Base-by-base conservation (phyloP, 1,284 basidiomycete genomes). In the Ustanciosporium gigantosporum region DNA sequence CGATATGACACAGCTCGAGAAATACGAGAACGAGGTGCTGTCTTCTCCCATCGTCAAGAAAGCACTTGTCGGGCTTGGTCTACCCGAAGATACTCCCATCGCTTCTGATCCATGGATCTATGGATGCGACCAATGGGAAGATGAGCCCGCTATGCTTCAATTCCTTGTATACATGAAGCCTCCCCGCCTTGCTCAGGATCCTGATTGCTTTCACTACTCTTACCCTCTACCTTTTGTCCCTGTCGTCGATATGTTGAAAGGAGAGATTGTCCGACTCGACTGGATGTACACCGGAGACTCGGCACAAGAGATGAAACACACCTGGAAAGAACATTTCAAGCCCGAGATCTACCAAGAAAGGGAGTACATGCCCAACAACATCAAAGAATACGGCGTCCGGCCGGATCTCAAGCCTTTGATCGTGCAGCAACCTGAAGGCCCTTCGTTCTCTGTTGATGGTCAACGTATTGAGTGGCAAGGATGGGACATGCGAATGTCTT, bases 141-240 rank as follows among this genome's bases (percentile, higher is more conserved):
- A 66, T 20, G 43, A 66, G 40, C 66, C 65, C 6, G 45, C 41
- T 35, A 37, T 62, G 34, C 47, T 66, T 42, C 53, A 53, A 36
- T 70, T 58, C 44, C 59, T 61, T 39, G 61, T 65, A 56, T 69
- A 55, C 38, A 45, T 69, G 41, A 51, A 55, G 43, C 52, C 59
- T 3, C 59, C 52, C 8, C 29, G 47, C 3, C 25, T 22, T 14
- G 51, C 31, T 3, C 21, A 45, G 24, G 49, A 70, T 29, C 49
- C 47, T 3, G 65, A 76, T 38, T 59, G 66, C 27, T 72, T 70
- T 58, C 78, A 79, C 66, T 80, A 80, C 59, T 62, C 78, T 22
- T 62, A 65, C 15, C 79, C 79, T 1, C 55, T 80, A 6, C 79
- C 79, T 4, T 53, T 80, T 37, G 57, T 78, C 19, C 79, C 79